Evolutionary conservation across 352 stramenopile genomes (phyloP), one percentile per base, ranked within the genome.

Genomic region (Phytophthora cryptogea): DNA sequence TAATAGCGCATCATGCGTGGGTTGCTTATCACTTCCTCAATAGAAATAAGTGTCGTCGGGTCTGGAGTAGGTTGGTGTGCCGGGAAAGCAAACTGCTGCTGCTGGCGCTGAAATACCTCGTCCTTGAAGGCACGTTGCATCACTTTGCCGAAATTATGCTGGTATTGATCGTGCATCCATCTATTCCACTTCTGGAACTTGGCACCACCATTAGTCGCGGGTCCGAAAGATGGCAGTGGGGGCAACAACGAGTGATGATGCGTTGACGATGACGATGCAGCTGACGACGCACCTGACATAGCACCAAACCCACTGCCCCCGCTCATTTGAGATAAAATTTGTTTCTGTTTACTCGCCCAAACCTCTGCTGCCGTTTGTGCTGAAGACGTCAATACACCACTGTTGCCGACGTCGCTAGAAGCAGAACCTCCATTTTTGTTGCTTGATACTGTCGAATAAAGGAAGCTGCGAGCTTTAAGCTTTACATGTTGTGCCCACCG

Each of bases 141-240:
- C 17, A 86, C 80, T 47, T 83, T 86, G 17, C 73, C 77, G 32
- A 90, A 77, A 70, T 90, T 90, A 51, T 80, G 78, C 35, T 87
- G 78, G 54, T 90, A 90, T 42, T 82, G 81, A 53, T 88, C 58
- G 30, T 89, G 76, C 64, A 91, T 79, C 81, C 81, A 91, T 36
- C 78, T 77, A 65, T 90, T 90, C 80, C 83, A 93, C 62, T 93
- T 94, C 32, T 92, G 83, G 27, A 95, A 72, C 64, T 90, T 95
- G 16, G 81, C 83, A 4, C 76, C 76, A 11, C 82, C 78, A 51
- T 76, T 70, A 6, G 46, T 40, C 5, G 64, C 48, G 33, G 54
- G 68, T 30, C 60, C 71, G 43, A 77, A 76, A 4, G 56, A 72
- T 48, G 60, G 54, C 14, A 72, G 48, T 16, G 68, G 51, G 8